Conservation (phyloP, 129 eudicot species). For the Artemisia argyi region DNA sequence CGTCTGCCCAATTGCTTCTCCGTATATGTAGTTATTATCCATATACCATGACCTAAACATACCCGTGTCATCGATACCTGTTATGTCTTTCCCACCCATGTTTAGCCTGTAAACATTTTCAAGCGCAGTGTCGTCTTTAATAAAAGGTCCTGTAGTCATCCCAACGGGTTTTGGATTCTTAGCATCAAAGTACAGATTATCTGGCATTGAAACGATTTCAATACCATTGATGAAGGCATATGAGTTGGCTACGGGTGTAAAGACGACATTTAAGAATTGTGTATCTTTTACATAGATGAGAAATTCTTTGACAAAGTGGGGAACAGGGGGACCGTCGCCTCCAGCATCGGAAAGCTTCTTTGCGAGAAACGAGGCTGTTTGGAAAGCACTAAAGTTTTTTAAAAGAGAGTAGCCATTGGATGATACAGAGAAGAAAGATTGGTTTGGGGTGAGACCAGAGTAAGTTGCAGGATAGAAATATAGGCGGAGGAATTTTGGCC, state of each 20-base stretch:
- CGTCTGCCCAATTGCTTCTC: no score
- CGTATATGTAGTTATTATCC: slow-evolving; percentile 27
- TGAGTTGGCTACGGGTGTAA: slow-evolving; percentile 40
- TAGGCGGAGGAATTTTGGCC: slow-evolving; percentile 63
- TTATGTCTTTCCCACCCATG: slow-evolving; percentile 27
- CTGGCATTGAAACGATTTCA: slow-evolving; percentile 49
- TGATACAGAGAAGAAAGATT: slow-evolving; percentile 30
- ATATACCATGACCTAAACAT: slow-evolving; percentile 43
- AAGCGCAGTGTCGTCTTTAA: slow-evolving; percentile 19
- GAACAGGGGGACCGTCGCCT: no score
- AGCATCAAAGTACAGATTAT: slow-evolving; percentile 15
- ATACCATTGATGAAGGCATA: slow-evolving; percentile 58
- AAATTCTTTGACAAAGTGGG: slow-evolving; percentile 46
- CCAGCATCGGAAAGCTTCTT: no score
- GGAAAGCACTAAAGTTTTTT: slow-evolving; percentile 46
- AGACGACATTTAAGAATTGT: slow-evolving; percentile 32
- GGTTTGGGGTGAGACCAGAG: slow-evolving; percentile 5
- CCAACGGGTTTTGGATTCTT: background rate
- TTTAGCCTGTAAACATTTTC: slow-evolving; percentile 42
- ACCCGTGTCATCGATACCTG: slow-evolving; percentile 21
- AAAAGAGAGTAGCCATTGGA: slow-evolving; percentile 40
- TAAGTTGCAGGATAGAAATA: slow-evolving; percentile 46
- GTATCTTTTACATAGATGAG: slow-evolving; percentile 23
- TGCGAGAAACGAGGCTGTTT: no score
- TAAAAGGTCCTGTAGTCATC: background rate